Percentiles rank a stretch among this genome's conserved stretches.
Evolutionary conservation across 495 filamentous ascomycete species (phyloP).

Genomic region (Cladorrhinum samala): DNA sequence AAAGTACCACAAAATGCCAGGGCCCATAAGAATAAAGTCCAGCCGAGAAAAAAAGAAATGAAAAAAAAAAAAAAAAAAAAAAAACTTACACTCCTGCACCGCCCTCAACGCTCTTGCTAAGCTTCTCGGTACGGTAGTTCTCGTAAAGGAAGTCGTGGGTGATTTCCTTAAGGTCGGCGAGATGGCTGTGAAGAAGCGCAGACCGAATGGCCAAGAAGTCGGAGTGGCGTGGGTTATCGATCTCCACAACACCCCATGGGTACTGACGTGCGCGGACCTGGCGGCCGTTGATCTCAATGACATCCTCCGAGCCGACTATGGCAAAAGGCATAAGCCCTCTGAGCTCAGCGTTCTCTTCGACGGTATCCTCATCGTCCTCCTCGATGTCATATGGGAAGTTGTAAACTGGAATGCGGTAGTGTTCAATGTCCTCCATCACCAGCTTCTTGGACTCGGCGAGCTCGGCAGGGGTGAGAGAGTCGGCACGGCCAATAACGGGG

Average conservation of each 20-base stretch:
- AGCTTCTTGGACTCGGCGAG: slow-evolving; percentile 98
- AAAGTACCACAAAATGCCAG: not conserved
- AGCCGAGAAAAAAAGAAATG: too few relatives aligned
- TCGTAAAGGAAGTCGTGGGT: slow-evolving; percentile 99
- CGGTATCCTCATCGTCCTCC: slow-evolving; percentile 98
- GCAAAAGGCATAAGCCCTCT: slow-evolving; percentile 97
- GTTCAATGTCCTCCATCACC: slow-evolving; percentile 99
- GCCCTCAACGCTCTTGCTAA: slow-evolving; percentile 97
- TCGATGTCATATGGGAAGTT: slow-evolving; percentile 99
- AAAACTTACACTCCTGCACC: slow-evolving; percentile 78
- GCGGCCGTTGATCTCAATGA: slow-evolving; percentile 86
- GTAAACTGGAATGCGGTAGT: slow-evolving; percentile 99
- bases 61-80: too few relatives aligned
- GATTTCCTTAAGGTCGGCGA: slow-evolving; percentile 97
- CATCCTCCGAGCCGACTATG: slow-evolving; percentile 94
- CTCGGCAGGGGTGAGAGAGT: slow-evolving; percentile 92
- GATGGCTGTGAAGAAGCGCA: slow-evolving; percentile 91
- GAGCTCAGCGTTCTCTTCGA: slow-evolving; percentile 97
- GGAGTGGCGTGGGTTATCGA: slow-evolving; percentile 97
- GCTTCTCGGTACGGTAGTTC: slow-evolving; percentile 99
- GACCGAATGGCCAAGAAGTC: slow-evolving; percentile 97
- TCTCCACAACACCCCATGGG: slow-evolving; percentile 97
- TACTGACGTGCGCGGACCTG: slow-evolving; percentile 93
- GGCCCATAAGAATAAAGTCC: too few relatives aligned
- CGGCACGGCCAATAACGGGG: slow-evolving; percentile 96